Evolutionary conservation across 257 asterid species (phyloP).

Genomic region (Haberlea rhodopensis): DNA sequence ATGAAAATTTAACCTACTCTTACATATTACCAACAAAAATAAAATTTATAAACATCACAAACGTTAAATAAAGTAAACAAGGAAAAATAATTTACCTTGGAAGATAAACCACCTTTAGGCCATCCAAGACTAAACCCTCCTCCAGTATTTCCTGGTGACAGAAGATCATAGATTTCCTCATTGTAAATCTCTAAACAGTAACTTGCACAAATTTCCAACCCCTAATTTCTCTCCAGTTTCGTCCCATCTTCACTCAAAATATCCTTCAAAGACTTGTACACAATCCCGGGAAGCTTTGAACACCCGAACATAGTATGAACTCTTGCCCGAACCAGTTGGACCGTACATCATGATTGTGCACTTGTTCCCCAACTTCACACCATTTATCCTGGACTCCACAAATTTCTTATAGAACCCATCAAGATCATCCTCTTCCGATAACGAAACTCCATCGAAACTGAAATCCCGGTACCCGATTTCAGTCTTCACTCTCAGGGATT

Average conservation of each 20-base stretch:
- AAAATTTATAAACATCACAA: background rate
- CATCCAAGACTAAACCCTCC: conserved; percentile 82
- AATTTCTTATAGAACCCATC: conserved; percentile 71
- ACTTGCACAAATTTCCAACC: conserved; percentile 78
- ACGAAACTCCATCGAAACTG: conserved; percentile 73
- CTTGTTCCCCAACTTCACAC: conserved; percentile 73
- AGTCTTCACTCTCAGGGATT: conserved; percentile 63
- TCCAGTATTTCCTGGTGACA: conserved; percentile 48
- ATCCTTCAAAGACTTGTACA: conserved; percentile 70
- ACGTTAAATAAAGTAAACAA: background rate
- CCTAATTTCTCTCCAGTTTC: conserved; percentile 48
- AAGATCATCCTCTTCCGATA: conserved; percentile 75
- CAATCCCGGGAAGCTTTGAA: conserved; percentile 72
- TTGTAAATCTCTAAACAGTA: conserved; percentile 84
- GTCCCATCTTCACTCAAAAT: conserved; percentile 61
- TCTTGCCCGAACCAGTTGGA: conserved; percentile 93
- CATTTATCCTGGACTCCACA: conserved; percentile 71
- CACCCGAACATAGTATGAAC: conserved; percentile 96
- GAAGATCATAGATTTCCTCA: conserved; percentile 84
- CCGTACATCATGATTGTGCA: conserved; percentile 99
- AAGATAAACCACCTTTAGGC: conserved; percentile 63
- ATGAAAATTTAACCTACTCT: too few species aligned
- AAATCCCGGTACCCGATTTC: conserved; percentile 85
- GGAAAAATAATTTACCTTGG: conserved; percentile 50
- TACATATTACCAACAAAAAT: background rate